Base-by-base conservation (phyloP, 768 basidiomycete species). In the Mycena galericulata region DNA sequence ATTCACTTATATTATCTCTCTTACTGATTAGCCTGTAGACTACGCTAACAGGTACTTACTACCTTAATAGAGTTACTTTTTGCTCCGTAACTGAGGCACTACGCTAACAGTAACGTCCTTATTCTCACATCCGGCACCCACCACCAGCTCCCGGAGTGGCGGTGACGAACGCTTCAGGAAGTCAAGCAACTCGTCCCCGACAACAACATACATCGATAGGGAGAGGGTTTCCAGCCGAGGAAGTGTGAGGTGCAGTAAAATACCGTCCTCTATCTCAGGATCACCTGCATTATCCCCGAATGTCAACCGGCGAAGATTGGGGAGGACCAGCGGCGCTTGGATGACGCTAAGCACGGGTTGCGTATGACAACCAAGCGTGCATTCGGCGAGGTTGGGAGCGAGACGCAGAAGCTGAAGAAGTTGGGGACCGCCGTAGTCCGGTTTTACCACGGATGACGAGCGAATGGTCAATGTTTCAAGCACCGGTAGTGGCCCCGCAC, bases 51-150 rank as follows among this genome's bases (percentile, higher is more conserved):
- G 55, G 38, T 56, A 40, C 50, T 51, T 26, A 7, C 17, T 41
- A 56, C 38, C 6, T 38, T 40, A 56, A 56, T 56, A 6, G 36
- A 41, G 55, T 56, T 56, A 56, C 55, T 56, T 56, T n/a, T 56
- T 38, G 55, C 55, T 56, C 55, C 55, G 55, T 56, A 56, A 56
- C 55, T 56, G 55, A 56, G 55, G 55, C 55, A 56, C 55, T 56
- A 56, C 55, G 40, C 55, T 56, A 56, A 56, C n/a, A n/a, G n/a
- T n/a, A n/a, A n/a, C n/a, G n/a, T n/a, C n/a, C n/a, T n/a, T n/a
- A n/a, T n/a, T n/a, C n/a, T n/a, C n/a, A n/a, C n/a, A n/a, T n/a
- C n/a, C n/a, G 8, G 50, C 27, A 29, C 4, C 8, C 27, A 54
- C 9, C 22, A 22, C 30, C n/a, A 57, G 40, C 6, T 57, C 26